These are phyloP conservation scores for Penicillium desertorum DNA, from an alignment of 495 filamentous ascomycete species.

Conservation along the genomic window DNA sequence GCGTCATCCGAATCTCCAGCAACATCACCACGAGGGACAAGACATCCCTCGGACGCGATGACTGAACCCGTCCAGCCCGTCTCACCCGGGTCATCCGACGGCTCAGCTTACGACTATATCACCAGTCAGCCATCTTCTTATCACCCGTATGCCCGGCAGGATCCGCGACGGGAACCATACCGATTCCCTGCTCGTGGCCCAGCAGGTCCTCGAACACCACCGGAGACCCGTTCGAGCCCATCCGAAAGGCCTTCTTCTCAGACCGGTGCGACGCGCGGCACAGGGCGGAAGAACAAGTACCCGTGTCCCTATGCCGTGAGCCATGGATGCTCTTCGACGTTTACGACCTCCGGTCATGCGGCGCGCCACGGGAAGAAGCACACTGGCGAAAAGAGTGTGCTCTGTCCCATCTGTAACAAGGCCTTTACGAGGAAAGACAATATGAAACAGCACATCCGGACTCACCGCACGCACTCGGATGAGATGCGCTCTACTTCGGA, in stretches of 20 bases:
- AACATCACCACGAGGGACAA: conserved; percentile 26
- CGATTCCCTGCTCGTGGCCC: conserved; percentile 23
- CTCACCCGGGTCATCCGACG: conserved; percentile 42
- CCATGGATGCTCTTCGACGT: conserved; percentile 74
- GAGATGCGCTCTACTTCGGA: conserved; percentile 37
- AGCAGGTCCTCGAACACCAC: conserved; percentile 24
- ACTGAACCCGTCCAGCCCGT: conserved; percentile 32
- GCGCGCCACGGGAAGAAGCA: conserved; percentile 97
- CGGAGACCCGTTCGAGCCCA: conserved; percentile 30
- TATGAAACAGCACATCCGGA: conserved; percentile 96
- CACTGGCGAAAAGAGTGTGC: conserved; percentile 90
- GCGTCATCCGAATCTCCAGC: conserved; percentile 32
- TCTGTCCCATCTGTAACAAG: conserved; percentile 87
- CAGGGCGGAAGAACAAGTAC: conserved; percentile 52
- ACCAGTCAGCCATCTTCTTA: conserved; percentile 31
- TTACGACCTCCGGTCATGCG: conserved; percentile 94
- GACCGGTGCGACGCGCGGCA: conserved; percentile 16
- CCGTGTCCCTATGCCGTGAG: conserved; percentile 58
- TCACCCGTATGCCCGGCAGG: conserved; percentile 32
- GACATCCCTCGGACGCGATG: conserved; percentile 32
- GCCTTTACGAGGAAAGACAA: conserved; percentile 96
- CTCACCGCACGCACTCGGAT: conserved; percentile 58
- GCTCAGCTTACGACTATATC: conserved; percentile 40
- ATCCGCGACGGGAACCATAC: conserved; percentile 21
- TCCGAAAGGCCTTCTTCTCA: conserved; percentile 32